Conservation (phyloP, 2,329 filamentous ascomycete genomes). For the Colletotrichum australisinense region DNA sequence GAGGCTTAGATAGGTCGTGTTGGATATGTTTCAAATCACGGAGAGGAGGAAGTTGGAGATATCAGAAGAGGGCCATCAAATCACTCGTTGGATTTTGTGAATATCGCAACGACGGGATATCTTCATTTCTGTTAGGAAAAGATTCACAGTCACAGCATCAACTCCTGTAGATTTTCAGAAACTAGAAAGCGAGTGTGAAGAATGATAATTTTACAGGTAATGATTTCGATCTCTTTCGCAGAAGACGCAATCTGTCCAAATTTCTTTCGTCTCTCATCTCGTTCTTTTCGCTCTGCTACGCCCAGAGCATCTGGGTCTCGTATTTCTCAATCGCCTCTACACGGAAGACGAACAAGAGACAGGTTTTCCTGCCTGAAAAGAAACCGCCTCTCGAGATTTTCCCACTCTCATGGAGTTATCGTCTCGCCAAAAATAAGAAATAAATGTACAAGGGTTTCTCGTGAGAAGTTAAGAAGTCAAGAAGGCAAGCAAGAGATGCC, state of each 20-base stretch:
- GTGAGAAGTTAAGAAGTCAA: conserved; percentile 23
- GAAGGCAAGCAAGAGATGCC: conserved; percentile 7
- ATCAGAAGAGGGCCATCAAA: neutral
- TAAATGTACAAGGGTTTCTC: conserved; percentile 47
- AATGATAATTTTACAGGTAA: conserved; percentile 44
- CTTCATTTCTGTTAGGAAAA: neutral
- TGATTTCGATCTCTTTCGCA: conserved; percentile 21
- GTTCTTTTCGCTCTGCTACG: neutral
- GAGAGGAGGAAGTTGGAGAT: neutral
- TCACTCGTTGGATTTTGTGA: neutral
- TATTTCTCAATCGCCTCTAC: neutral
- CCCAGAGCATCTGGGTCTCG: neutral
- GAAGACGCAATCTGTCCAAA: conserved; percentile 10
- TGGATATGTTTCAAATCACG: neutral
- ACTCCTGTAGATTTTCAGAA: conserved; percentile 20
- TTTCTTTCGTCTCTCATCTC: neutral
- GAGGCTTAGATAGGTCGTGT: neutral
- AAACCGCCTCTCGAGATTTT: neutral
- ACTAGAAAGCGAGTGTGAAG: conserved; percentile 41
- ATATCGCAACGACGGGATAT: neutral
- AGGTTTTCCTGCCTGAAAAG: neutral
- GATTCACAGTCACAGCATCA: conserved; percentile 8
- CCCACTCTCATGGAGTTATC: neutral
- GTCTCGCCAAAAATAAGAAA: conserved; percentile 36
- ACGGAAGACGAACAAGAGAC: neutral